phyloP scores from a whole-genome alignment of 139 green algal genomes.

The Chlorella vulgaris region DNA sequence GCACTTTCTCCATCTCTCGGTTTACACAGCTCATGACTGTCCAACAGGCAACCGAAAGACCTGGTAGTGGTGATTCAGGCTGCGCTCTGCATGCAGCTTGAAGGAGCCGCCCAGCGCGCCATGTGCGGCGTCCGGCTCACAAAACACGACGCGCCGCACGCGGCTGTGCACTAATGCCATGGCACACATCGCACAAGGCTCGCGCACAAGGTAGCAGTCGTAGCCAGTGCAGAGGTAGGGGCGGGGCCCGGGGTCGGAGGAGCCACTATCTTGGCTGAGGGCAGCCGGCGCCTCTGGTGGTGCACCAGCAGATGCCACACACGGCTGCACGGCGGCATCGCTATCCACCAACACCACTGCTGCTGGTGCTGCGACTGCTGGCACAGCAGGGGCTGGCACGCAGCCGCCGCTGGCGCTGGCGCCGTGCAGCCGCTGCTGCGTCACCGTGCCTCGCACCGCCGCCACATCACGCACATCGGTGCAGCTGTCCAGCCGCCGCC shows the following conservation, averaged over 20 bases:
- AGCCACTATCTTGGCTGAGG: not conserved
- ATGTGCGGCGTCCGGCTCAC: slow-evolving; percentile 24
- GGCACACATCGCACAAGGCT: slow-evolving; percentile 96
- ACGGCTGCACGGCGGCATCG: too few species aligned
- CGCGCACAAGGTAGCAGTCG: slow-evolving; percentile 83
- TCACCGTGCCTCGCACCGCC: not conserved
- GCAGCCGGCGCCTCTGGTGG: not conserved
- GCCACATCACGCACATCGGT: slow-evolving; percentile 6
- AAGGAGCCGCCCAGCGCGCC: slow-evolving; percentile 65
- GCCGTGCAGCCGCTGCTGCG: not conserved
- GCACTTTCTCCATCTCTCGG: not conserved
- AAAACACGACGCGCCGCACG: slow-evolving; percentile 77
- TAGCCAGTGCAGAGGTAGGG: slow-evolving; percentile 96
- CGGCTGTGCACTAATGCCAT: slow-evolving; percentile 93
- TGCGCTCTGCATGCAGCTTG: slow-evolving; percentile 71
- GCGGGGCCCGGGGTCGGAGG: slow-evolving; percentile 17
- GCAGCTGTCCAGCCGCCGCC: not conserved
- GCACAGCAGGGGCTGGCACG: not conserved
- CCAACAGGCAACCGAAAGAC: slow-evolving; percentile 66
- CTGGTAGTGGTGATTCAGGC: slow-evolving; percentile 85
- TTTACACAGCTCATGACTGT: not conserved
- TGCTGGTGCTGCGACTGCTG: not conserved
- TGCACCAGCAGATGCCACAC: not conserved
- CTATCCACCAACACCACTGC: too few species aligned
- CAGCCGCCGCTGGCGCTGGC: not conserved